Evolutionary conservation across 148 eudicot genomes (phyloP).

Genomic region (Talinum fruticosum): DNA sequence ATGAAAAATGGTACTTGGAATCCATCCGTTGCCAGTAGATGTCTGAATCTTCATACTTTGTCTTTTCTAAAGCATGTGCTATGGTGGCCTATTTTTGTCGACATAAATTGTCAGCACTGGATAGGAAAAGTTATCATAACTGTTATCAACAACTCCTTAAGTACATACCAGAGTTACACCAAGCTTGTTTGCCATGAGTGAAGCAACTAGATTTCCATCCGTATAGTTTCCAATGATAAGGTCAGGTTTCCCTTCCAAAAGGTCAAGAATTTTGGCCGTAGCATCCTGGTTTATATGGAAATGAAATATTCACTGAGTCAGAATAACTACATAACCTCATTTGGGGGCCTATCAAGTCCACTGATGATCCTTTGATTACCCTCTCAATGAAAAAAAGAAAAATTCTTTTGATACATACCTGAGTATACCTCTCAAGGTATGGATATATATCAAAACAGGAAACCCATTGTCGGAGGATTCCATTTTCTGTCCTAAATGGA

Average conservation of each 20-base stretch:
- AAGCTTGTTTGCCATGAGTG: slow-evolving; percentile 88
- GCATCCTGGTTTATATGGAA: slow-evolving; percentile 59
- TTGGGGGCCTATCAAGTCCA: background rate
- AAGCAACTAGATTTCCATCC: slow-evolving; percentile 88
- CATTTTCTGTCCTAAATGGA: slow-evolving; percentile 75
- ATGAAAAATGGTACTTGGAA: slow-evolving; percentile 83
- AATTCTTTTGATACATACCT: slow-evolving; percentile 46
- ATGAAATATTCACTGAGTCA: background rate
- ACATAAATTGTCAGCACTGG: slow-evolving; percentile 1
- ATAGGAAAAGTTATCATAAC: background rate
- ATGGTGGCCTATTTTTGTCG: slow-evolving; percentile 60
- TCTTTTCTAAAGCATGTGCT: slow-evolving; percentile 97
- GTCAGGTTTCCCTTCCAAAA: slow-evolving; percentile 88
- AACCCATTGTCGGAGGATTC: slow-evolving; percentile 72
- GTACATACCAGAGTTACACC: slow-evolving; percentile 72
- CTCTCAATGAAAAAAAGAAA: background rate
- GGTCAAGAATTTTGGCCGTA: slow-evolving; percentile 53
- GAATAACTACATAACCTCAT: background rate
- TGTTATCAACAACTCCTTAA: background rate
- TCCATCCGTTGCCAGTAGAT: slow-evolving; percentile 78
- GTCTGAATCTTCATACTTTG: slow-evolving; percentile 96
- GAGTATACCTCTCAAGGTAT: slow-evolving; percentile 71
- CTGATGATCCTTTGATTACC: background rate
- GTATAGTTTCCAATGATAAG: slow-evolving; percentile 91
- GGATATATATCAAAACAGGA: slow-evolving; percentile 93